Conservation (phyloP, 768 basidiomycete genomes). For the Suillus tomentosus region DNA sequence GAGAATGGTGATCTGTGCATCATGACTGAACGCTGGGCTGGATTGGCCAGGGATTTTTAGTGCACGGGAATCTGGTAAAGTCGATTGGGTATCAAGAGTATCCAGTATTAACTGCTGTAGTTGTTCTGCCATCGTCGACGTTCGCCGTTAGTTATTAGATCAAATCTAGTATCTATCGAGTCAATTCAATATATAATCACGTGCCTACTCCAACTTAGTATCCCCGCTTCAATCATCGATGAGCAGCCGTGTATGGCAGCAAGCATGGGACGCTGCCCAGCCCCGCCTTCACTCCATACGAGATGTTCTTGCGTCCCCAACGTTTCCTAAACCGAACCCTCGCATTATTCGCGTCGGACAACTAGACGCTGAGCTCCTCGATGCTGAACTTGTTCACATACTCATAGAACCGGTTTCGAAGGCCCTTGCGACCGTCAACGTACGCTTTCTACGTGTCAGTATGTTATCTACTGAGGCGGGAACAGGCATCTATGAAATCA, state of each 20-base stretch:
- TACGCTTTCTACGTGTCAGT: slow-evolving; percentile 37
- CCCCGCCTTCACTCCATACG: slow-evolving; percentile 52
- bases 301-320: slow-evolving; percentile 35
- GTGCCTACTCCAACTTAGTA: slow-evolving; percentile 11
- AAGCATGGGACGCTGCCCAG: slow-evolving; percentile 65
- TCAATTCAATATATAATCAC: slow-evolving; percentile 20
- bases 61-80: slow-evolving; percentile 68
- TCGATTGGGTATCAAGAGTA: slow-evolving; percentile 55
- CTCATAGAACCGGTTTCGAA: slow-evolving; percentile 81
- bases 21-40: slow-evolving; percentile 59
- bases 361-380: slow-evolving; percentile 88
- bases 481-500: slow-evolving; percentile 56
- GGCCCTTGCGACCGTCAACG: slow-evolving; percentile 68
- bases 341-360: slow-evolving; percentile 84
- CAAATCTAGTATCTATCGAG: slow-evolving; percentile 4
- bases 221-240: slow-evolving; percentile 5
- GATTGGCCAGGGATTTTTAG: slow-evolving; percentile 67
- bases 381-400: slow-evolving; percentile 81
- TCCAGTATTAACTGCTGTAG: slow-evolving; percentile 82
- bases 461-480: slow-evolving; percentile 19
- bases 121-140: slow-evolving; percentile 62
- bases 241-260: slow-evolving; percentile 46
- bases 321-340: slow-evolving; percentile 29
- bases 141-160: slow-evolving; percentile 11
- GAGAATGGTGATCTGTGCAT: slow-evolving; percentile 81